Evolutionary conservation across 768 basidiomycete species (phyloP).

Genomic region (Psilocybe sp.): DNA sequence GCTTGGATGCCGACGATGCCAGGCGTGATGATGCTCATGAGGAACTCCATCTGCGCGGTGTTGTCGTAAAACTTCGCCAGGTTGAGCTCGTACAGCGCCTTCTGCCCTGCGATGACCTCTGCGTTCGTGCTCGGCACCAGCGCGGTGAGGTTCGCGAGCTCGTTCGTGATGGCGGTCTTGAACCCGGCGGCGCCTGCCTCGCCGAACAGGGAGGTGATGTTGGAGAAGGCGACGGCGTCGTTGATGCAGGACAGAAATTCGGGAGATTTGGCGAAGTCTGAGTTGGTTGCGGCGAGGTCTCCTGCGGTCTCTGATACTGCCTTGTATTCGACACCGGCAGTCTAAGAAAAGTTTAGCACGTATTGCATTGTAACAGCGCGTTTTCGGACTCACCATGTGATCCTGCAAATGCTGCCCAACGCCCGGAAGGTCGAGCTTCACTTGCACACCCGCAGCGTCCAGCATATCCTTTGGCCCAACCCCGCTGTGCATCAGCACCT

Average conservation of each 20-base stretch:
- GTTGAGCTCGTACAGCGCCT: slow-evolving; percentile 47
- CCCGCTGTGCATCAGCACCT: slow-evolving; percentile 50
- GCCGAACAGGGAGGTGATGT: slow-evolving; percentile 45
- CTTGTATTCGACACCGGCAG: slow-evolving; percentile 25
- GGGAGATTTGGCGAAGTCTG: slow-evolving; percentile 29
- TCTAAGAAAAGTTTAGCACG: slow-evolving; percentile 10
- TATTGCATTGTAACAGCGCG: not conserved
- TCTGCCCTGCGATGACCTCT: slow-evolving; percentile 51
- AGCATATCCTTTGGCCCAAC: slow-evolving; percentile 51
- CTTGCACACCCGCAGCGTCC: slow-evolving; percentile 35
- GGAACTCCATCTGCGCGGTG: slow-evolving; percentile 56
- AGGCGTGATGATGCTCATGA: slow-evolving; percentile 35
- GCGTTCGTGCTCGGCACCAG: slow-evolving; percentile 41
- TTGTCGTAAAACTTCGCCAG: slow-evolving; percentile 34
- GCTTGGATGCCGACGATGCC: slow-evolving; percentile 51
- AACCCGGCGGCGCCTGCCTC: slow-evolving; percentile 10
- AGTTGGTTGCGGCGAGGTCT: slow-evolving; percentile 23
- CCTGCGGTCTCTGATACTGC: slow-evolving; percentile 29
- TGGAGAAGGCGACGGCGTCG: slow-evolving; percentile 60
- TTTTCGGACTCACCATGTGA: slow-evolving; percentile 34
- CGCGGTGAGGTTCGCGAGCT: slow-evolving; percentile 21
- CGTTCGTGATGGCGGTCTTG: slow-evolving; percentile 23
- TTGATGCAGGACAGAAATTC: slow-evolving; percentile 55
- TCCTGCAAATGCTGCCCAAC: slow-evolving; percentile 58
- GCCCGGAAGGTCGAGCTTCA: slow-evolving; percentile 43